Evolutionary conservation across 192 early-diverging fungal species (phyloP).

Genomic region (Allomyces macrogynus): DNA sequence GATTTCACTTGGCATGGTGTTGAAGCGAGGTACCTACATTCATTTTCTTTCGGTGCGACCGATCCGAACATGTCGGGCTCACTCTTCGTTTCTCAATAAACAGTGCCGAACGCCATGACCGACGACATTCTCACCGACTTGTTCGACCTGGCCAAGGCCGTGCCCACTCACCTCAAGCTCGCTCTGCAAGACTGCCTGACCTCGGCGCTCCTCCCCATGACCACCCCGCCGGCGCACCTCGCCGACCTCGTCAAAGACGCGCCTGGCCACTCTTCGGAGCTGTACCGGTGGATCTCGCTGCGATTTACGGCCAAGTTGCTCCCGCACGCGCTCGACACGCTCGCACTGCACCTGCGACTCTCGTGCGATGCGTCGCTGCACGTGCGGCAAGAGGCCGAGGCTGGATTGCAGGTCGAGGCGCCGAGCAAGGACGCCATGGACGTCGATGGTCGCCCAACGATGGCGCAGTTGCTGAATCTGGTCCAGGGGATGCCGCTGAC

Average conservation of each 20-base stretch:
- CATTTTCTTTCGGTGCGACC: not conserved
- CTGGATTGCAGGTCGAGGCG: not conserved
- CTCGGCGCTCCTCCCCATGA: not conserved
- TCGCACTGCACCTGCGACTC: not conserved
- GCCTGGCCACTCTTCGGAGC: not conserved
- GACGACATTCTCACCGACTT: not conserved
- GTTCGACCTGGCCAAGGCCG: not conserved
- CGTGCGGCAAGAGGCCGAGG: not conserved
- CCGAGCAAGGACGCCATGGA: not conserved
- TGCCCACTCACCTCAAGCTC: not conserved
- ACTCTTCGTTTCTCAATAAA: not conserved
- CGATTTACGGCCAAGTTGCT: not conserved
- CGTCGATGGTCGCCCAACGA: not conserved
- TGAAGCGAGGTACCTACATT: not conserved
- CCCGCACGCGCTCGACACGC: not conserved
- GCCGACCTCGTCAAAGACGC: not conserved
- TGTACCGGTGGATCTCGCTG: not conserved
- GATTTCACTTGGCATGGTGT: not conserved
- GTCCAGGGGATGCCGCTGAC: not conserved
- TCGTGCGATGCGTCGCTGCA: not conserved
- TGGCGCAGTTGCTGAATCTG: not conserved
- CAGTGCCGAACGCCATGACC: not conserved
- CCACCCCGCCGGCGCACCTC: not conserved
- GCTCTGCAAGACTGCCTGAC: not conserved
- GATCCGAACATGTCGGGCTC: not conserved